These are phyloP conservation scores for Metarhizium album DNA, from an alignment of 2,329 filamentous ascomycete genomes.

Conservation along the genomic window DNA sequence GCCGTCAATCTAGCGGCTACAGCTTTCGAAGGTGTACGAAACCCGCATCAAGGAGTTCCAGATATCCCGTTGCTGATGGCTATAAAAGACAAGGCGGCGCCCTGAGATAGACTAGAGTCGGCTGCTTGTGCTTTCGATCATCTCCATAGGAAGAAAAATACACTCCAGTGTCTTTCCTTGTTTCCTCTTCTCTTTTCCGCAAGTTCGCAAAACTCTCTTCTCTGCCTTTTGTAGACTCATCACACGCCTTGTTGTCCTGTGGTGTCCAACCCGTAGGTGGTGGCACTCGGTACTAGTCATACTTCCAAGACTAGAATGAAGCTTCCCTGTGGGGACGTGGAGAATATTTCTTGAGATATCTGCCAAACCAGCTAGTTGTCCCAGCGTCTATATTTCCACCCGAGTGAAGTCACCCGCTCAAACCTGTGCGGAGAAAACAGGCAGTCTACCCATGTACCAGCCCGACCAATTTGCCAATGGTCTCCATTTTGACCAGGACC, in stretches of 20 bases:
- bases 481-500: neutral
- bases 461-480: neutral
- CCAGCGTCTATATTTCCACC: neutral
- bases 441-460: neutral
- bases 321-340: neutral
- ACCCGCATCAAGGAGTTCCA: slow-evolving; percentile 26
- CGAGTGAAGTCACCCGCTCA: neutral
- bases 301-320: neutral
- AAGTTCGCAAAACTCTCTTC: slow-evolving; percentile 1
- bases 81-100: slow-evolving; percentile 30
- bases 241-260: neutral
- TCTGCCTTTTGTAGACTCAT: neutral
- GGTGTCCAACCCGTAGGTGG: neutral
- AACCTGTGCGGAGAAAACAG: neutral
- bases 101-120: slow-evolving; percentile 21
- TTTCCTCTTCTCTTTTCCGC: neutral
- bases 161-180: slow-evolving; percentile 1
- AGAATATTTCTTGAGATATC: neutral
- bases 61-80: slow-evolving; percentile 35
- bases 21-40: slow-evolving; percentile 32
- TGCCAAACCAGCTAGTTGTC: neutral
- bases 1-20: slow-evolving; percentile 42
- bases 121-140: slow-evolving; percentile 17
- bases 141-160: slow-evolving; percentile 16
- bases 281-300: neutral